phyloP scores from a whole-genome alignment of 2,329 filamentous ascomycete genomes.

The Hymenoscyphus linearis region DNA sequence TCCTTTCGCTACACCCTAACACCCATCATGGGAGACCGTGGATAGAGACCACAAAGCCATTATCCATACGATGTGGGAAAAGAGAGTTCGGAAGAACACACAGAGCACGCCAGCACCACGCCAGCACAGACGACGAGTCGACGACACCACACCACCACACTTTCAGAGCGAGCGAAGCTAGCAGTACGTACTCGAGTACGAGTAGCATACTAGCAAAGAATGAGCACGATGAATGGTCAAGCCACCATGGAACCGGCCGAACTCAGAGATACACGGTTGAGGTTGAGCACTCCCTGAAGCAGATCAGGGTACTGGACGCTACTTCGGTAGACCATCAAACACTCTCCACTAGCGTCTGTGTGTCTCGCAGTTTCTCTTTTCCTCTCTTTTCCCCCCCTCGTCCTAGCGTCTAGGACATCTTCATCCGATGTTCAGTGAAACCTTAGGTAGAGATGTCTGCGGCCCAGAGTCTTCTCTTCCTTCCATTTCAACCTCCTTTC shows the following conservation, averaged over 20 bases:
- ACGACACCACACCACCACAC: background rate
- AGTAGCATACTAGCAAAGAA: too few relatives aligned
- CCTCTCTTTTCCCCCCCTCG: background rate
- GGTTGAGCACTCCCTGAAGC: slow-evolving; percentile 11
- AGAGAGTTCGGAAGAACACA: background rate
- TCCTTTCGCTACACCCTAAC: background rate
- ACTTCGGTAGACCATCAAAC: slow-evolving; percentile 13
- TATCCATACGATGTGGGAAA: too few relatives aligned
- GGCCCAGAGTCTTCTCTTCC: background rate
- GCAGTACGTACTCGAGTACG: too few relatives aligned
- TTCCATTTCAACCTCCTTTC: too few relatives aligned
- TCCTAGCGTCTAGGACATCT: background rate
- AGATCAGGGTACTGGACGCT: slow-evolving; percentile 10
- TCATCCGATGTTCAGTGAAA: slow-evolving; percentile 13
- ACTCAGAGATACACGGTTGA: slow-evolving; percentile 13
- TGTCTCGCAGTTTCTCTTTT: background rate
- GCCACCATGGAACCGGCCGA: background rate
- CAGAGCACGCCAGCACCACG: background rate
- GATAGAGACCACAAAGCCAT: slow-evolving; percentile 5
- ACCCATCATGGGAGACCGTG: slow-evolving; percentile 13
- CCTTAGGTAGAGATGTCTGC: slow-evolving; percentile 3
- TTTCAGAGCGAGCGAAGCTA: background rate
- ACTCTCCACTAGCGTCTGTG: slow-evolving; percentile 4
- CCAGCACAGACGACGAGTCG: slow-evolving; percentile 6
- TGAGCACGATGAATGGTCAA: slow-evolving; percentile 1